phyloP scores from a whole-genome alignment of 2,329 filamentous ascomycete genomes.

The Alternaria angustiovoidea region DNA sequence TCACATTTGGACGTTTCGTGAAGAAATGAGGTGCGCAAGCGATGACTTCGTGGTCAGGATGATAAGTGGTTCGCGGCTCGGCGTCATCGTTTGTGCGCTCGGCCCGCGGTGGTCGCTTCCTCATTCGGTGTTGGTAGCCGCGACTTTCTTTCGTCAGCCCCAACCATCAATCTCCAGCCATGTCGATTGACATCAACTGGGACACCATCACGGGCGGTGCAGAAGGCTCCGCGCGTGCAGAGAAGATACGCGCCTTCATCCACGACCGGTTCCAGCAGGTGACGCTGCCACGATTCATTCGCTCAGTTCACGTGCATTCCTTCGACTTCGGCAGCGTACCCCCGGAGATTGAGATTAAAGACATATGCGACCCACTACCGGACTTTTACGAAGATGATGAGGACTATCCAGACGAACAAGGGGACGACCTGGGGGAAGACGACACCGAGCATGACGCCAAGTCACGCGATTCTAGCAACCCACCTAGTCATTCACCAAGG shows the following conservation, averaged over 20 bases:
- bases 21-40: conserved; percentile 25
- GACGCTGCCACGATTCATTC: conserved; percentile 91
- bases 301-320: conserved; percentile 90
- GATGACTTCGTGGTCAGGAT: conserved; percentile 16
- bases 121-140: conserved; percentile 27
- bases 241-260: conserved; percentile 89
- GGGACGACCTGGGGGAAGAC: conserved; percentile 50
- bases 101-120: conserved; percentile 31
- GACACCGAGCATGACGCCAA: conserved; percentile 25
- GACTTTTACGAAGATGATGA: conserved; percentile 93
- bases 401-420: conserved; percentile 68
- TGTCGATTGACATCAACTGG: conserved; percentile 99
- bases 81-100: conserved; percentile 25
- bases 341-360: conserved; percentile 90
- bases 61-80: conserved; percentile 27
- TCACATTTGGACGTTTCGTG: conserved; percentile 28
- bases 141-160: conserved; percentile 35
- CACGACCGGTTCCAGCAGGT: conserved; percentile 96
- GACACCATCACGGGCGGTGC: conserved; percentile 87
- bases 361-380: conserved; percentile 92
- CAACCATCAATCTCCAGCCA: conserved; percentile 53
- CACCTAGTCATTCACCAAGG: conserved; percentile 46
- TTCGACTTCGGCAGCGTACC: conserved; percentile 89
- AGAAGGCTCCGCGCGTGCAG: conserved; percentile 84
- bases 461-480: conserved; percentile 33